Percentiles rank a stretch among this genome's conserved stretches.
phyloP scores from a whole-genome alignment of 2,329 filamentous ascomycete genomes.

The Aspergillus pseudoterreus region DNA sequence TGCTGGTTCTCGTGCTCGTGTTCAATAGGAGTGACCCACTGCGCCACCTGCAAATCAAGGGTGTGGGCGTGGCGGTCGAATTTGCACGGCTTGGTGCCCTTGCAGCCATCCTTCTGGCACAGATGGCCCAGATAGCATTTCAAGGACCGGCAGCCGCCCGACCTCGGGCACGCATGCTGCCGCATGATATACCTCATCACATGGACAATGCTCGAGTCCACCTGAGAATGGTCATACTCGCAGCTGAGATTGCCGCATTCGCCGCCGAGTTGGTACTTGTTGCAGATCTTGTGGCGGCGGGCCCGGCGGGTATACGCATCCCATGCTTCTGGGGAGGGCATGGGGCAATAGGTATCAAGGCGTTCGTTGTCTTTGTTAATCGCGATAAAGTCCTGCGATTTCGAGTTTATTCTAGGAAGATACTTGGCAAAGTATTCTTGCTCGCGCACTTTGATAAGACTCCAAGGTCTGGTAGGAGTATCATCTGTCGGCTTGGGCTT shows the following conservation, averaged over 20 bases:
- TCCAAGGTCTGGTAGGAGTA: slow-evolving; percentile 13
- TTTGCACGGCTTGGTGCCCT: slow-evolving; percentile 27
- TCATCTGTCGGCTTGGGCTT: slow-evolving; percentile 11
- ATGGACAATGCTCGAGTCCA: slow-evolving; percentile 37
- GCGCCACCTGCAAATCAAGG: slow-evolving; percentile 19
- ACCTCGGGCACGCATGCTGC: slow-evolving; percentile 40
- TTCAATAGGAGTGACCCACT: slow-evolving; percentile 20
- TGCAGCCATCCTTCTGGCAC: slow-evolving; percentile 32
- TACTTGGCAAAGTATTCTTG: slow-evolving; percentile 17
- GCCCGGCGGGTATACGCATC: slow-evolving; percentile 38
- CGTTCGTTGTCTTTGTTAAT: slow-evolving; percentile 48
- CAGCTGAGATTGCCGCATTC: slow-evolving; percentile 38
- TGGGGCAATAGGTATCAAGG: slow-evolving; percentile 42
- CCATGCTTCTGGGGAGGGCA: slow-evolving; percentile 36
- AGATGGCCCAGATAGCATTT: slow-evolving; percentile 48
- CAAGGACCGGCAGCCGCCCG: slow-evolving; percentile 39
- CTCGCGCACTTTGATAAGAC: slow-evolving; percentile 12
- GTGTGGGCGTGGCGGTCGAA: slow-evolving; percentile 26
- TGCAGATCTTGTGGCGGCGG: slow-evolving; percentile 46
- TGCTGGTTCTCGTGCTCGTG: neutral
- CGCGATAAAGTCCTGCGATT: slow-evolving; percentile 34
- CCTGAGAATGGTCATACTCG: slow-evolving; percentile 45
- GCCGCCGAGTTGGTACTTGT: slow-evolving; percentile 45
- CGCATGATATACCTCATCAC: slow-evolving; percentile 46
- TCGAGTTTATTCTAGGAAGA: slow-evolving; percentile 16